Base-by-base conservation (phyloP, 2,329 filamentous ascomycete species). In the Cladosporium sp. region DNA sequence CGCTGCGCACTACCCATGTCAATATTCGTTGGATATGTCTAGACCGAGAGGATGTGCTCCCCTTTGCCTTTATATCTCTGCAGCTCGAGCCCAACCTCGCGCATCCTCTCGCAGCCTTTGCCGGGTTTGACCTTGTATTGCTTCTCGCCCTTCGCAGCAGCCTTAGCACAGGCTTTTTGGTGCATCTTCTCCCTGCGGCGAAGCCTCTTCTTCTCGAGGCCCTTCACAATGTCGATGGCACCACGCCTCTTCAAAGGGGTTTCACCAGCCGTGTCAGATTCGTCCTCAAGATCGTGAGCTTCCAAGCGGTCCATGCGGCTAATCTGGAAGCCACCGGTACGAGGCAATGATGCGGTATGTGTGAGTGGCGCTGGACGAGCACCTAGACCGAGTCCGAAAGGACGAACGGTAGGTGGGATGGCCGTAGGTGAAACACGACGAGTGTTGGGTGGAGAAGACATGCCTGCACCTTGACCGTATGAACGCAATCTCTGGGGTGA, bases 151-250 rank as follows among this genome's bases (percentile, higher is more conserved):
- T 77, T 85, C 72, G 87, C 93, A 70, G 89, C 88, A 66, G 89
- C 90, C 73, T 92, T 92, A 76, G 92, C 90, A 81, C 92, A 96
- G 75, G 94, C 90, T 78, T 96, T 95, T 74, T 93, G 90, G 76
- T 92, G 90, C 74, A 93, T 91, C 79, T 97, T 97, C 79, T 98
- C 93, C 80, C 91, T 93, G 72, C 95, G 91, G 70, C 95, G 89
- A 81, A 95, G 92, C 30, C 93, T 90, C 82, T 97, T 98, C 79
- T 92, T 90, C 81, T 99, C 95, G 1, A 99, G 86, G 10, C 95
- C 95, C 78, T 97, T 96, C 79, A 97, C 92, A 68, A 97, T 99
- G 78, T 98, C 95, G 71, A 99, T 96, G 41, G 95, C 93, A n/a
- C 93, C 92, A 69, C 95, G 91, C 11, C 92, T 86, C 51, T 63